Conservation (phyloP, 202 grass and related monocot species). For the Setaria italica region DNA sequence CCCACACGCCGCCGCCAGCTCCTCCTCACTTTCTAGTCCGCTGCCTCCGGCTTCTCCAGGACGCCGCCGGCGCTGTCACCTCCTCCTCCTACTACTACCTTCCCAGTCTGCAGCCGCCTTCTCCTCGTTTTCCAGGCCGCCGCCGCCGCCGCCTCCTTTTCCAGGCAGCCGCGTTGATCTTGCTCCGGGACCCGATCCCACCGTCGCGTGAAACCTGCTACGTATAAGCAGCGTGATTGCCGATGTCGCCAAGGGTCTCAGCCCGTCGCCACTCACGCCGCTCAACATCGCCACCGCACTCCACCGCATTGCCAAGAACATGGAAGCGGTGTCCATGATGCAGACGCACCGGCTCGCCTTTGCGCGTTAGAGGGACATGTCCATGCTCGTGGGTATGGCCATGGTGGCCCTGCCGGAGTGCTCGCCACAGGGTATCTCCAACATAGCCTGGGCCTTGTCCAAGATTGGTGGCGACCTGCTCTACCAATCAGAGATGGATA, state of each 20-base stretch:
- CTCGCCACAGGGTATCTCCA: constrained; percentile 80
- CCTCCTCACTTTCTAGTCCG: too few relatives aligned
- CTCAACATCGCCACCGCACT: constrained; percentile 92
- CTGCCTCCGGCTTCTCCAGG: too few relatives aligned
- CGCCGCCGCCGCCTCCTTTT: too few relatives aligned
- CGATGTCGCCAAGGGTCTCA: constrained; percentile 76
- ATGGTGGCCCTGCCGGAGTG: constrained; percentile 84
- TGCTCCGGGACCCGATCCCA: too few relatives aligned
- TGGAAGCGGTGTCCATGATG: constrained; percentile 79
- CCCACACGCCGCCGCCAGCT: too few relatives aligned
- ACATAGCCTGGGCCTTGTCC: constrained; percentile 91
- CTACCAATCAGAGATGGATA: constrained; percentile 86
- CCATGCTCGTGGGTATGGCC: constrained; percentile 85
- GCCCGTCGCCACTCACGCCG: constrained; percentile 79
- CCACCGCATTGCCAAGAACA: constrained; percentile 94
- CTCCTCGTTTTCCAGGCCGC: too few relatives aligned
- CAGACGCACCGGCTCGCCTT: constrained; percentile 72
- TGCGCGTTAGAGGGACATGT: constrained; percentile 87
- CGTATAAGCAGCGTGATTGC: constrained; percentile 29
- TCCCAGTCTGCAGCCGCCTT: too few relatives aligned
- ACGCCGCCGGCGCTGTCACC: too few relatives aligned
- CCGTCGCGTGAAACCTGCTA: too few relatives aligned
- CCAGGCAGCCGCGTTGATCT: too few relatives aligned
- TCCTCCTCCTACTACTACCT: too few relatives aligned
- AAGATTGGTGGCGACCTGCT: constrained; percentile 89